Evolutionary conservation across 306 rosid species (phyloP), one percentile per base, ranked within the genome.

Genomic region (Cicer chorassanicum): DNA sequence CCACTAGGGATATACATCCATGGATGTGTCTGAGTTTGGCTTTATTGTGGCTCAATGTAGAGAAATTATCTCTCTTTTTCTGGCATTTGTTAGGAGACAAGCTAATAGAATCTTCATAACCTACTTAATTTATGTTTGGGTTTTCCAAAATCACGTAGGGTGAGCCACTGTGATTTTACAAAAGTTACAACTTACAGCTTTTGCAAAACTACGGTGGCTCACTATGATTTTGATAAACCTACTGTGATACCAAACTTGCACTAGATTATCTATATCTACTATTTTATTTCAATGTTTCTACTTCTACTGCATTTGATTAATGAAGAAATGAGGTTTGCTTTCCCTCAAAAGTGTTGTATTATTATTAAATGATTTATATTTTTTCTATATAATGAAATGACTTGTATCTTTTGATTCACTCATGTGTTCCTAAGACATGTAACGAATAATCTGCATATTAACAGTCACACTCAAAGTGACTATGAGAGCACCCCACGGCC

Each of bases 271-370:
- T 60, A 6, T 42, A 36, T 60, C 66, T 60, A 34, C 3, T 60
- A 60, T 60, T 16, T 57, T 57, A 11, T 57, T 57, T 15, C 41
- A 24, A 57, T 29, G 41, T 57, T 57, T 57, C 64, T 11, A 57
- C n/a, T 57, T 57, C 41, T 11, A 57, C n/a, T 57, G 64, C 64
- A 24, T 24, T 57, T 24, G 64, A 24, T 57, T 24, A 24, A 24
- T 24, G 16, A 57, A 24, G 41, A 11, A 24, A 9, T 11, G 16
- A 10, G 24, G 41, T 57, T 57, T 57, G 16, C 15, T 57, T 57
- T 57, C 9, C 40, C 64, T 24, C 39, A 10, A 57, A 57, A 57
- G 0, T 7, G 11, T 2, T 51, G 11, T 15, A 53, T 29, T 29
- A 29, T 29, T 29, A 3, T 29, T 29, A 29, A 29, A 29, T 29